phyloP scores from a whole-genome alignment of 2,329 filamentous ascomycete species.

The Trichophyton simii region DNA sequence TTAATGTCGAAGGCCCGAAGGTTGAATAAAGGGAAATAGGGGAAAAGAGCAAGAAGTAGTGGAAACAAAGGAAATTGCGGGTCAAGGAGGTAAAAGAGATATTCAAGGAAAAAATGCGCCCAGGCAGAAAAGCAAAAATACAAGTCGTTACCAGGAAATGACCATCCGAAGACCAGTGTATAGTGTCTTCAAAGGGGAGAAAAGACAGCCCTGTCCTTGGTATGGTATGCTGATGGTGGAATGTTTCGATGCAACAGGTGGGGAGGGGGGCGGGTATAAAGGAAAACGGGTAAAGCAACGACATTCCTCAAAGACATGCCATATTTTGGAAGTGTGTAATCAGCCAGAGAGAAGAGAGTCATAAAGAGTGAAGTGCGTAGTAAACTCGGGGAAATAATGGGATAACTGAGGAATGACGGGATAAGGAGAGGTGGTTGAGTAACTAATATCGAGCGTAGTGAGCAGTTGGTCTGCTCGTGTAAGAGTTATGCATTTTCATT shows the following conservation, averaged over 20 bases:
- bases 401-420: too few species aligned
- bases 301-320: background rate
- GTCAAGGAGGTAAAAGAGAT: background rate
- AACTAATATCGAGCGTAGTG: conserved; percentile 1
- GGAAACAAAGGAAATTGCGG: background rate
- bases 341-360: background rate
- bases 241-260: background rate
- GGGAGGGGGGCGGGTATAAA: background rate
- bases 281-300: background rate
- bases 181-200: background rate
- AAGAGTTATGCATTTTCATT: conserved; percentile 1
- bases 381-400: background rate
- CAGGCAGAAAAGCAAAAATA: background rate
- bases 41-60: background rate
- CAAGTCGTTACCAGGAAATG: background rate
- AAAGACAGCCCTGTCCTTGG: background rate
- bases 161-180: background rate
- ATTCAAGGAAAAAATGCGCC: background rate
- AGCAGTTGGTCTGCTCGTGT: conserved; percentile 2
- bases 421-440: background rate
- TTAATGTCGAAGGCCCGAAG: conserved; percentile 1
- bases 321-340: background rate
- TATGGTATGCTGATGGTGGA: background rate
- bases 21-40: background rate
- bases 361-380: background rate